Evolutionary conservation across 2,329 filamentous ascomycete species (phyloP), one percentile per base, ranked within the genome.

Genomic region (Colletotrichum caudatum): DNA sequence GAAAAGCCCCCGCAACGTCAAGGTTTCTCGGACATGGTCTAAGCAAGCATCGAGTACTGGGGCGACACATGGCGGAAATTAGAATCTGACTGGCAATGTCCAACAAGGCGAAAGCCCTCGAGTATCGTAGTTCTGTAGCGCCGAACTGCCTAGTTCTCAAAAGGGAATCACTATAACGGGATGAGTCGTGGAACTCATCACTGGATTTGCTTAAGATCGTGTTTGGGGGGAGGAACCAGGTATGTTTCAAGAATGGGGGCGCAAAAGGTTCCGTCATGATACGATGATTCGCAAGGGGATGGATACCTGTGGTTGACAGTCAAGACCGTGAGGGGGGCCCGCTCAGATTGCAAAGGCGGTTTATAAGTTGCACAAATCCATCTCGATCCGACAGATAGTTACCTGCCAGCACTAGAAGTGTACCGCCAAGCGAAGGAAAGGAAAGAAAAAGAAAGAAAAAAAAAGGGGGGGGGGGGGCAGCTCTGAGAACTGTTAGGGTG

Each of bases 221-320:
- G 54, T 69, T 64, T 69, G 60, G 65, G 48, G 60, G 64, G 50
- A 60, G 60, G 41, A 60, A 69, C 46, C 39, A 20, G 64, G 29
- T 64, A 60, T 72, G 66, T 69, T 69, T 64, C 69, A 64, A 41
- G 50, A 44, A 64, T 20, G 50, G 66, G 46, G 65, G 65, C 46
- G 54, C 20, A 23, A 46, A 54, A 64, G 59, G 61, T 60, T 33
- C 65, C 54, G 69, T 72, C 65, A 64, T 72, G 69, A 64, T 72
- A 65, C 69, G 59, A 72, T 69, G 69, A 69, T 72, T 72, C 69
- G 65, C 59, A 48, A 59, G 48, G 65, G 53, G 53, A 35, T 37
- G 39, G 69, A 63, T 58, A 39, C 4, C 58, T 69, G 29, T 33
- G 20, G 64, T 69, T 59, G 67, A 56, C 56, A 61, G 35, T 66